A percentile compares a stretch with the other conserved stretches of the same genome.
Evolutionary conservation across 2,329 filamentous ascomycete species (phyloP).

Genomic region (Helicocarpus griseus): DNA sequence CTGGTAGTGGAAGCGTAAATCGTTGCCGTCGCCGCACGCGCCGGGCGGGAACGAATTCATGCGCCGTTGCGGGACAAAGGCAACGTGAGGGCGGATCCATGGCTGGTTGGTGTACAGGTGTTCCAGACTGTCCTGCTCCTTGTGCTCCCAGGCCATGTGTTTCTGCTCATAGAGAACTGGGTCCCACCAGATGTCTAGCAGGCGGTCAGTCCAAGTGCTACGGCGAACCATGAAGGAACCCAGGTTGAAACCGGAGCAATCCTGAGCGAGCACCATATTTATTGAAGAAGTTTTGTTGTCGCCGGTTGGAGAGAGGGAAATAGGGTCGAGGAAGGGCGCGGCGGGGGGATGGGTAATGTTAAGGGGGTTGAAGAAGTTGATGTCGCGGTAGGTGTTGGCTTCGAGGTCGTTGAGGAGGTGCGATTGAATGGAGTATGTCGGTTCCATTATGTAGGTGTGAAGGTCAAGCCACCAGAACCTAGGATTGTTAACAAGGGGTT

Average conservation of each 20-base stretch:
- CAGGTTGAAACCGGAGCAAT: conserved; percentile 92
- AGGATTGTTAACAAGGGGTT: background rate
- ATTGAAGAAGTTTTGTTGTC: conserved; percentile 71
- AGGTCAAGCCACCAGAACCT: conserved; percentile 99
- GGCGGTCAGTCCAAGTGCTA: conserved; percentile 77
- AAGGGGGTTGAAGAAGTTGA: conserved; percentile 90
- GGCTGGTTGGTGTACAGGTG: conserved; percentile 85
- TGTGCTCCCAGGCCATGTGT: conserved; percentile 98
- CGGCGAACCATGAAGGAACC: conserved; percentile 89
- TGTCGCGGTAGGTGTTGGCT: conserved; percentile 77
- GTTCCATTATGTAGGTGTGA: conserved; percentile 97
- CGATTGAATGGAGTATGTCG: conserved; percentile 74
- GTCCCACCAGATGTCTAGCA: conserved; percentile 98
- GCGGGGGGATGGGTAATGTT: conserved; percentile 80
- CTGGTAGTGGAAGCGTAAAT: conserved; percentile 75
- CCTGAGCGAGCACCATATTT: conserved; percentile 81
- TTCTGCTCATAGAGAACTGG: conserved; percentile 95
- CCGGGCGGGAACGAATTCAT: conserved; percentile 92
- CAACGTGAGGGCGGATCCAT: conserved; percentile 82
- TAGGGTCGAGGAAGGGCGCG: conserved; percentile 64
- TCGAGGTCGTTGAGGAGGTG: conserved; percentile 80
- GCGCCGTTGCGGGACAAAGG: conserved; percentile 80
- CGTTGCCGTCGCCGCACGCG: conserved; percentile 56
- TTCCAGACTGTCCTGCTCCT: conserved; percentile 92
- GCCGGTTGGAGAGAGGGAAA: conserved; percentile 61